These are phyloP conservation scores for Holtermanniella nyarrowii DNA, from an alignment of 768 basidiomycete genomes.

Conservation along the genomic window DNA sequence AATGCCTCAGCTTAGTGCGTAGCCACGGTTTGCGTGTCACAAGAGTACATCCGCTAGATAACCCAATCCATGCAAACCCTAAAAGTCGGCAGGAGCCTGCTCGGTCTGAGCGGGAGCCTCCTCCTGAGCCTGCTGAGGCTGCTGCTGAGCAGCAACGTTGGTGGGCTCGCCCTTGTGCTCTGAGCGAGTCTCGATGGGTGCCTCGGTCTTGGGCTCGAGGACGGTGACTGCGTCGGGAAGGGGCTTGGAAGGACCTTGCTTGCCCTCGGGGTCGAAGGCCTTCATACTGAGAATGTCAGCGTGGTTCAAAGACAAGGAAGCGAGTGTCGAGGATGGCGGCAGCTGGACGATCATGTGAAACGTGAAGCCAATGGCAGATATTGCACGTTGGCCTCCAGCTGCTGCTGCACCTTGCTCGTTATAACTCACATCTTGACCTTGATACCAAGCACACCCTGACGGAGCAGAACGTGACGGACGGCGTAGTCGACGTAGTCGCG, in stretches of 20 bases:
- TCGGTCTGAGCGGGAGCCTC: conserved; percentile 11
- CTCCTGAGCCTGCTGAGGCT: conserved; percentile 9
- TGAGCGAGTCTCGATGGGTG: conserved; percentile 76
- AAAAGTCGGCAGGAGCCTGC: conserved; percentile 7
- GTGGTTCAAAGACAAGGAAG: conserved; percentile 2
- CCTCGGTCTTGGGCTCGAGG: conserved; percentile 78
- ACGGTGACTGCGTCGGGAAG: conserved; percentile 92
- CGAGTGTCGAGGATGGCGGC: conserved; percentile 12
- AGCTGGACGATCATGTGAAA: no score
- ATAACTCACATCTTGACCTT: conserved; percentile 91
- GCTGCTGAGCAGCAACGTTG: conserved; percentile 23
- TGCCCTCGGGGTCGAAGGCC: conserved; percentile 85
- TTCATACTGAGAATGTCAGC: conserved; percentile 66
- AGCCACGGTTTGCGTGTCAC: no score
- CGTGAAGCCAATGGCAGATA: neutral
- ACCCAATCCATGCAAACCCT: neutral
- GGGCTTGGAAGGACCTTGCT: conserved; percentile 76
- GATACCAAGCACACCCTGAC: conserved; percentile 98
- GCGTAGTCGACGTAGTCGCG: conserved; percentile 95
- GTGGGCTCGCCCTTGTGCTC: conserved; percentile 60
- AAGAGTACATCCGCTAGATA: neutral
- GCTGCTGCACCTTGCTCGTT: no score
- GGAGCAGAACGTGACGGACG: conserved; percentile 92
- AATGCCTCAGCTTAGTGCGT: neutral
- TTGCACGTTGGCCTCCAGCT: neutral